Base-by-base conservation (phyloP, 2,329 filamentous ascomycete genomes). In the Lasiodiplodia gonubiensis region DNA sequence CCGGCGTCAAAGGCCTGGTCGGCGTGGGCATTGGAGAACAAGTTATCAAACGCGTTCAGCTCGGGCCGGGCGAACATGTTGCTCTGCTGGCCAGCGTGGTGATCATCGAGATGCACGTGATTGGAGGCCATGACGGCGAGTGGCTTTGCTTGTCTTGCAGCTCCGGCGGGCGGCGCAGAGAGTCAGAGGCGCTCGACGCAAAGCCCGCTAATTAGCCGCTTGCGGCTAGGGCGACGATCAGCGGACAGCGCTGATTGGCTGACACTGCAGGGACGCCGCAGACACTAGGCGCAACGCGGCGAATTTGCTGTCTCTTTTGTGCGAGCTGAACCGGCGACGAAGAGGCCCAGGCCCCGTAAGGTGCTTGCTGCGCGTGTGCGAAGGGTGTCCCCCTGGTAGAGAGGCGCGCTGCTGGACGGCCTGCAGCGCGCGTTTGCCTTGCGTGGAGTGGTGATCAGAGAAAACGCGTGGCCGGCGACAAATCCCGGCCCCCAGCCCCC, bases 1-100 rank as follows among this genome's bases (percentile, higher is more conserved):
- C 42, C 46, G 23, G 57, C 57, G 46, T 63, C 59, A 49, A 55
- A 66, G 52, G 64, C 74, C 76, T 78, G 76, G 78, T 74, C 57
- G 33, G 64, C 75, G 46, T 39, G 63, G 64, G 74, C 71, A 79
- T 78, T 64, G 46, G 52, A 18, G 37, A 55, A 55, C 39, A 51
- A 18, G 39, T 66, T 57, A 55, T 55, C 42, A 66, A 57, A 66
- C 23, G 30, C 42, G 52, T 57, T 49, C 35, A 57, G 51, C 37
- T 63, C 59, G 46, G 59, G 42, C 42, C 59, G 42, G 59, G 59
- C 59, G 59, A 63, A 63, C 42, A 63, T 63, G 59, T 63, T 63
- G 59, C 25, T 55, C 66, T 67, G 66, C 51, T 68, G 59, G 59
- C 60, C 66, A 8, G 65, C 57, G 30, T 64, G 64, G 64, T 52